Base-by-base conservation (phyloP, 306 rosid genomes). In the Rubus parviflorus region DNA sequence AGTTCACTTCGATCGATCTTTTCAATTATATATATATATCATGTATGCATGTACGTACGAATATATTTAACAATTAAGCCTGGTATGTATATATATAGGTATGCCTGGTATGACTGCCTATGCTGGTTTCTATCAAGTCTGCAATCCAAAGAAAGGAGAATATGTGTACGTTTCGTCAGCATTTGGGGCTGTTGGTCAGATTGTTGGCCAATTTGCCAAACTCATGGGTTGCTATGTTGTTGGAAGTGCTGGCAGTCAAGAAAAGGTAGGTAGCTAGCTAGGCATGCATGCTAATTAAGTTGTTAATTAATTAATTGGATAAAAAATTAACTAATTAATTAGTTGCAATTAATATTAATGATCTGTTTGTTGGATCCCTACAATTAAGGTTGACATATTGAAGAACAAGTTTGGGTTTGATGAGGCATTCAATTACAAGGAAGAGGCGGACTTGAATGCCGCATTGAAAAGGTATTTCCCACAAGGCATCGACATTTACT, bases 381-480 rank as follows among this genome's bases (percentile, higher is more conserved):
- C n/a, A n/a, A n/a, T n/a, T n/a, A n/a, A n/a, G n/a, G 80, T 81
- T 37, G 76, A 82, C 45, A 42, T 76, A 66, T 49, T 85, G 72
- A 85, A 82, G 80, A 79, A 79, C 77, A 82, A 77, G 72, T 69
- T 83, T 2, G 75, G 83, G 11, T 83, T 83, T 46, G 83, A 83
- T 43, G 75, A 79, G 1, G 78, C 81, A 30, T 84, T 84, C 81
- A 84, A 84, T 70, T 84, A 84, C 25, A 84, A 81, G 56, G 87
- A 81, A 70, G 85, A 81, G 66, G 68, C 35, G 12, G 78, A 81
- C 17, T 64, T 77, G 64, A 48, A 48, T 69, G 80, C 80, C 19
- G 87, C 87, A 37, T 66, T 83, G 12, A 79, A 75, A 74, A 75
- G 84, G 84, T 68, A 49, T 51, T 70, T 77, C 68, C 80, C 68